These are phyloP conservation scores for Limnanthes douglasii DNA, from an alignment of 345 rosid species.

Conservation along the genomic window DNA sequence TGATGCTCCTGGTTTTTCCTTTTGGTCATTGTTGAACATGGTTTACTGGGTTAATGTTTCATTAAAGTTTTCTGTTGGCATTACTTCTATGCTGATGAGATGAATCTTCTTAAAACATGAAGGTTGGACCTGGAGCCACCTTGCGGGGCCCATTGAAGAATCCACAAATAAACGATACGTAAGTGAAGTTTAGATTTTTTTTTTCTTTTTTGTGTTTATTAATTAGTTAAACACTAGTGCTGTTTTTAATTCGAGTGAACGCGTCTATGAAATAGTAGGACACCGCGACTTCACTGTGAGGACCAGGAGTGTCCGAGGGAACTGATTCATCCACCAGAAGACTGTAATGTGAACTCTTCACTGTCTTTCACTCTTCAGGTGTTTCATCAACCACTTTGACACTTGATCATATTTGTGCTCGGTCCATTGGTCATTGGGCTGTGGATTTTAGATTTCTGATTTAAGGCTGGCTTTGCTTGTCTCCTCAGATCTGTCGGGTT, in stretches of 20 bases:
- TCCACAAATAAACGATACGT: conserved; percentile 34
- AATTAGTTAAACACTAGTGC: background rate
- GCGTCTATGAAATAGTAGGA: conserved; percentile 18
- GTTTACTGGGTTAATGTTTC: conserved; percentile 1
- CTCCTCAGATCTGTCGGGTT: conserved; percentile 53
- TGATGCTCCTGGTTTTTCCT: no score
- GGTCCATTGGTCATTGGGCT: conserved; percentile 2
- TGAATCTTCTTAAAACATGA: conserved; percentile 9
- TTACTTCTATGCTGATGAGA: conserved; percentile 1
- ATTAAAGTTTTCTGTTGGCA: background rate
- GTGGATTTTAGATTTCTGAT: conserved; percentile 6
- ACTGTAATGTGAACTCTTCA: conserved; percentile 63
- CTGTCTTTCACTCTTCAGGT: conserved; percentile 71
- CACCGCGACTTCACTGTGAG: conserved; percentile 40
- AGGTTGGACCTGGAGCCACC: conserved; percentile 56
- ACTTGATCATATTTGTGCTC: conserved; percentile 9
- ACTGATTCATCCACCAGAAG: conserved; percentile 59
- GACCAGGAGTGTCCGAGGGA: conserved; percentile 45
- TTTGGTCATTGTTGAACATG: background rate
- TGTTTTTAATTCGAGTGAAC: background rate
- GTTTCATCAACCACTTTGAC: conserved; percentile 12
- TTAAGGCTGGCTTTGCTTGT: conserved; percentile 5
- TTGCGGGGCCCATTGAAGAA: conserved; percentile 47
- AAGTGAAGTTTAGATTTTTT: conserved; percentile 11
- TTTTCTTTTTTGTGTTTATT: conserved; percentile 10